Evolutionary conservation across 306 rosid species (phyloP), one percentile per base, ranked within the genome.

Genomic region (Trichosanthes truncata): DNA sequence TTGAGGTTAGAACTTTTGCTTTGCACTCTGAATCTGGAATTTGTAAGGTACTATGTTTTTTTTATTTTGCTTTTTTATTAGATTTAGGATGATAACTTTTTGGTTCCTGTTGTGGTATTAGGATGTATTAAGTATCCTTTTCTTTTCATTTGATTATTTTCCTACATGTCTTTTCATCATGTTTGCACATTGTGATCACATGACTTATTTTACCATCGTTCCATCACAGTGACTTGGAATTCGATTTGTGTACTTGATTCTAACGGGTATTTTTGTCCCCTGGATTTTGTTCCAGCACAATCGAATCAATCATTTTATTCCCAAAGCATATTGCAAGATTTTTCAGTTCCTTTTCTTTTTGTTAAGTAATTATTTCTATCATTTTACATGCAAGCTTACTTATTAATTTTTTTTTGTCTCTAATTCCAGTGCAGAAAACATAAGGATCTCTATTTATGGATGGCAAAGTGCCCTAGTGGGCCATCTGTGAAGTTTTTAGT

Each of bases 401-500:
- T 60, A 7, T 41, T 38, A 23, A 12, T 2, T 35, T n/a, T 25
- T n/a, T 78, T 38, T 78, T 60, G 15, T 78, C 73, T 62, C 41
- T 45, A 78, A 74, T 85, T 87, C 62, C 97, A 95, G 98, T 95
- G 98, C 86, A 90, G 98, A 91, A 95, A 95, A 87, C 85, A 75
- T 7, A 91, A 90, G 72, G 97, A 93, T 86, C 97, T 92, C 46
- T 95, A 89, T 85, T 89, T 95, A 55, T 95, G 99, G 97, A 95
- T 95, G 96, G 87, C 90, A 59, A 95, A 91, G 79, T 86, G 91
- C 62, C 97, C 97, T 48, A 89, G 74, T 78, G 99, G 97, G 48
- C 97, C 97, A 14, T 95, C 97, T 66, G 96, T 91, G 76, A 90
- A 95, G 61, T 92, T 95, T 87, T 81, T 95, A 89, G 97, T 95